Conservation (phyloP, 805 yeast species). For the Candida nanaspora region DNA sequence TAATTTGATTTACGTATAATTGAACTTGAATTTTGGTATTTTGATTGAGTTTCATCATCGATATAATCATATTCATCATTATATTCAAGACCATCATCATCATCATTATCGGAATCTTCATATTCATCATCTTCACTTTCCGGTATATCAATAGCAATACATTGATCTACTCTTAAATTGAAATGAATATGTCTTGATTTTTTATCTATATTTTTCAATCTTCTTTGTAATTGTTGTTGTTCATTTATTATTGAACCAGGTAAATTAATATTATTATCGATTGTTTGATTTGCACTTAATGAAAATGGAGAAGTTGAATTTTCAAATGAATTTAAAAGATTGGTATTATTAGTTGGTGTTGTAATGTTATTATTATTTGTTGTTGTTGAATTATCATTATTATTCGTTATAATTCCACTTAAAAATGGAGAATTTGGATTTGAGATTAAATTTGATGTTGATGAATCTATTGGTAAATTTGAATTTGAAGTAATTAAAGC, state of each 20-base stretch:
- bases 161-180: conserved; percentile 91
- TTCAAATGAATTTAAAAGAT: too few species aligned
- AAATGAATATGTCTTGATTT: conserved; percentile 77
- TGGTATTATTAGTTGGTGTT: not conserved
- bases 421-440: not conserved
- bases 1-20: too few species aligned
- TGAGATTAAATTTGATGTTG: too few species aligned
- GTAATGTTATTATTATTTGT: conserved; percentile 3
- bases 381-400: not conserved
- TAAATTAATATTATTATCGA: conserved; percentile 5
- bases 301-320: conserved; percentile 16
- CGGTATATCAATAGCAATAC: conserved; percentile 57
- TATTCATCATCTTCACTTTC: conserved; percentile 13
- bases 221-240: not conserved
- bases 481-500: not conserved
- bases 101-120: conserved; percentile 12
- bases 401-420: not conserved
- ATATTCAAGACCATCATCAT: conserved; percentile 10
- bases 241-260: conserved; percentile 1
- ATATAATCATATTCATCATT: conserved; percentile 18
- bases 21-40: conserved; percentile 1
- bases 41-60: conserved; percentile 11
- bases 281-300: conserved; percentile 13
- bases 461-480: not conserved
- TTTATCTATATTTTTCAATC: conserved; percentile 13